Evolutionary conservation across 345 rosid species (phyloP).

Genomic region (Mallotus nudiflorus): DNA sequence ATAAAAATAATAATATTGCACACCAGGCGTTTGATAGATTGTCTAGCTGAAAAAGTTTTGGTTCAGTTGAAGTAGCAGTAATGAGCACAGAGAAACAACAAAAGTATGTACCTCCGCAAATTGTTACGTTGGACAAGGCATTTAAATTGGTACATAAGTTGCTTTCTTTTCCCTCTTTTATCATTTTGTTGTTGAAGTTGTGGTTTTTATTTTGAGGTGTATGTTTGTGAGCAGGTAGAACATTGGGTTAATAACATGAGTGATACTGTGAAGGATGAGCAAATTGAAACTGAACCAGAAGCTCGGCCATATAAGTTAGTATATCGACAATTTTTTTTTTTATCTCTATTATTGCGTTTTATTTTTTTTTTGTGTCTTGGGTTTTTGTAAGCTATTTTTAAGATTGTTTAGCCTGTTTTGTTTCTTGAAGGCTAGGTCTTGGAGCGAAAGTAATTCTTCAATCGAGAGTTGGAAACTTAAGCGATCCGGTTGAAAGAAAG

Average conservation of each 20-base stretch:
- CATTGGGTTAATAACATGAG: slow-evolving; percentile 68
- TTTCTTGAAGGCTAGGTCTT: slow-evolving; percentile 53
- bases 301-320: slow-evolving; percentile 51
- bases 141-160: slow-evolving; percentile 44
- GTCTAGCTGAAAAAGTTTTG: no score
- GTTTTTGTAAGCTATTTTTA: not conserved
- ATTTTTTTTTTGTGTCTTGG: not conserved
- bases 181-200: no score
- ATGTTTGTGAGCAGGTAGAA: slow-evolving; percentile 58
- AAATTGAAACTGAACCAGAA: slow-evolving; percentile 38
- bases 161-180: not conserved
- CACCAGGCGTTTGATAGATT: not conserved
- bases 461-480: slow-evolving; percentile 33
- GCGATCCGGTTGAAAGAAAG: slow-evolving; percentile 61
- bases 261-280: slow-evolving; percentile 43
- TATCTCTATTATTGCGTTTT: not conserved
- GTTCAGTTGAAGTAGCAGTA: not conserved
- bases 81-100: slow-evolving; percentile 20
- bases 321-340: not conserved
- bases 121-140: slow-evolving; percentile 49
- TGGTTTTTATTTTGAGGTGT: not conserved
- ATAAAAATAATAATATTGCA: not conserved
- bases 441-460: slow-evolving; percentile 56
- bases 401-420: not conserved
- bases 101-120: slow-evolving; percentile 32